A percentile compares a stretch with the other conserved stretches of the same genome.
These are phyloP conservation scores for Annona squamosa DNA, from an alignment of 164 flowering plant species.

Conservation along the genomic window DNA sequence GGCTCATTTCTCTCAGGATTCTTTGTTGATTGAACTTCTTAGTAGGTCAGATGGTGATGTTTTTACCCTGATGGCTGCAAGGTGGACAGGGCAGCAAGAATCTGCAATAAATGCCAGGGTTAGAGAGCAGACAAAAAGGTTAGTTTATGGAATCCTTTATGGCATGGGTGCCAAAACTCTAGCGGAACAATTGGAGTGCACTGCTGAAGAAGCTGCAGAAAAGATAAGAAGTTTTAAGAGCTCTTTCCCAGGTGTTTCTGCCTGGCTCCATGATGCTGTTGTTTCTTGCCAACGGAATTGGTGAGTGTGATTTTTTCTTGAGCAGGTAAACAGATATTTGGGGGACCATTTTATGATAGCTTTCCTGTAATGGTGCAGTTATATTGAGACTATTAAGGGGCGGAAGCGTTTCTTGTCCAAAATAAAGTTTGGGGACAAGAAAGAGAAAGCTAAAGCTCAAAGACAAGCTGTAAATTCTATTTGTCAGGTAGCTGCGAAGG, in stretches of 20 bases:
- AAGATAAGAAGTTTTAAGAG: conserved; percentile 76
- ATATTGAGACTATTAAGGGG: conserved; percentile 75
- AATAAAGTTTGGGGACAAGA: conserved; percentile 64
- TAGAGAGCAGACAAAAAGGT: conserved; percentile 79
- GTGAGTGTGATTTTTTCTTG: conserved; percentile 30
- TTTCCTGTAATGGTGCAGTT: conserved; percentile 29
- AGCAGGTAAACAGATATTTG: neutral
- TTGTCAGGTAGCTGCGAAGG: conserved; percentile 60
- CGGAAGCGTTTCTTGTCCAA: conserved; percentile 84
- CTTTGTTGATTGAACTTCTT: conserved; percentile 62
- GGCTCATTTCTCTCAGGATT: conserved; percentile 95
- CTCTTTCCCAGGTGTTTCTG: conserved; percentile 84
- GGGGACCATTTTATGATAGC: neutral
- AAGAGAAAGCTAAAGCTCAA: conserved; percentile 93
- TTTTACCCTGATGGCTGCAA: conserved; percentile 83
- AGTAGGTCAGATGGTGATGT: conserved; percentile 73
- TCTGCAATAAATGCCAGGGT: conserved; percentile 44
- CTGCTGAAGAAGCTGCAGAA: conserved; percentile 67
- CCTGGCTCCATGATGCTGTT: conserved; percentile 84
- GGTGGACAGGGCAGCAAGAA: conserved; percentile 74
- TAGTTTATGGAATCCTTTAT: conserved; percentile 95
- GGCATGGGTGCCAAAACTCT: conserved; percentile 93
- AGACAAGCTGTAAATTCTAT: conserved; percentile 98
- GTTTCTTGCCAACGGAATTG: conserved; percentile 69
- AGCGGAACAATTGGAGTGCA: conserved; percentile 79